Conservation (phyloP, 164 flowering plant genomes). For the Aristolochia fimbriata region DNA sequence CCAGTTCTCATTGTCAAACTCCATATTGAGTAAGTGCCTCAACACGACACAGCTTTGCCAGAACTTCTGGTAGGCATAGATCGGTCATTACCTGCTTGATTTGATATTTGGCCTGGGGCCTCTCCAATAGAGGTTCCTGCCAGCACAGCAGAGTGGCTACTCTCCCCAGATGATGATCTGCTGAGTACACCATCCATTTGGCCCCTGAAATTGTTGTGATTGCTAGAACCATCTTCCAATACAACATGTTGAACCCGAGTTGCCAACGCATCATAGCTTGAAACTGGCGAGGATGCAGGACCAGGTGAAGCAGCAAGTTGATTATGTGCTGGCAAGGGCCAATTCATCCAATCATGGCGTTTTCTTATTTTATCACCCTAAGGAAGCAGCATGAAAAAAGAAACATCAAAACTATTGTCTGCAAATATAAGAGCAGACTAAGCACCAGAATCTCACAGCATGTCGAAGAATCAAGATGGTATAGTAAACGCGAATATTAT, state of each 20-base stretch:
- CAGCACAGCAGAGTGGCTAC: slow-evolving; percentile 9
- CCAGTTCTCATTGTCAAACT: background rate
- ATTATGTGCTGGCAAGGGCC: slow-evolving; percentile 21
- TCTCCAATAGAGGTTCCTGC: slow-evolving; percentile 15
- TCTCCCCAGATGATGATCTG: slow-evolving; percentile 17
- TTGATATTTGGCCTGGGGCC: slow-evolving; percentile 5
- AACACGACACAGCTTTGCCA: slow-evolving; percentile 9
- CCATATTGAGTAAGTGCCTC: slow-evolving; percentile 2
- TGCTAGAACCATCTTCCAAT: slow-evolving; percentile 23
- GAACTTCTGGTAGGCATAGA: slow-evolving; percentile 1
- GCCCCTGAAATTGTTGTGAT: slow-evolving; percentile 11
- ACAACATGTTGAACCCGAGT: slow-evolving; percentile 23
- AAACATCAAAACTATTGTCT: background rate
- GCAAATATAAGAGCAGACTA: background rate
- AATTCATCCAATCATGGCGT: slow-evolving; percentile 47
- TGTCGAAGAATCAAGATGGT: too few relatives aligned
- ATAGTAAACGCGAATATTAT: too few relatives aligned
- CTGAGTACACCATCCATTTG: slow-evolving; percentile 9
- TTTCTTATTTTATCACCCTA: slow-evolving; percentile 58
- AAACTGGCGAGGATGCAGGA: slow-evolving; percentile 10
- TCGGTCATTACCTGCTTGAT: slow-evolving; percentile 10
- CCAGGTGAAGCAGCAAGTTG: slow-evolving; percentile 12
- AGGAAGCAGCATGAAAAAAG: slow-evolving; percentile 4
- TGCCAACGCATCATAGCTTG: slow-evolving; percentile 17
- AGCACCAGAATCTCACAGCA: too few relatives aligned